Conservation (phyloP, 2,329 filamentous ascomycete species). For the Colletotrichum sp. region DNA sequence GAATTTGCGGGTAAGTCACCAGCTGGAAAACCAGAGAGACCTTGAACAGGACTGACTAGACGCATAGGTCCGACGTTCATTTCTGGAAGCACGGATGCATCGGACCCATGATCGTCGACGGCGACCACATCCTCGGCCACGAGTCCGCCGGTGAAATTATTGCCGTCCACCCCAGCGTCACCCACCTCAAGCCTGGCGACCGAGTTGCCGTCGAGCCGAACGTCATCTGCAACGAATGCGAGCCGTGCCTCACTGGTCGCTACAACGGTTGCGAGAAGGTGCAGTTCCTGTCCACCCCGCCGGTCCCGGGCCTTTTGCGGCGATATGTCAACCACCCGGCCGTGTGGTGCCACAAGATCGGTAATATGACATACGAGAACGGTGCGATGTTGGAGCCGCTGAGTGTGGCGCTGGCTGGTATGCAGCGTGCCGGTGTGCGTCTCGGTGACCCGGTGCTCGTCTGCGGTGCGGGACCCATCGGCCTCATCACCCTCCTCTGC, state of each 20-base stretch:
- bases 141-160: constrained; percentile 88
- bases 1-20: constrained; percentile 81
- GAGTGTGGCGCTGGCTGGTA: constrained; percentile 84
- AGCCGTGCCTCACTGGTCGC: constrained; percentile 87
- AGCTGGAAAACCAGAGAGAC: neutral
- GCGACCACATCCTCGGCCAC: constrained; percentile 91
- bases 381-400: constrained; percentile 91
- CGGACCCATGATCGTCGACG: constrained; percentile 91
- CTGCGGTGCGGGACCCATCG: constrained; percentile 93
- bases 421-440: constrained; percentile 80
- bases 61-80: constrained; percentile 82
- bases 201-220: constrained; percentile 94
- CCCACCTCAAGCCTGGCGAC: constrained; percentile 79
- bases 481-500: constrained; percentile 86
- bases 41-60: constrained; percentile 17
- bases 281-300: constrained; percentile 88
- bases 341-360: constrained; percentile 95
- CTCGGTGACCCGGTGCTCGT: constrained; percentile 89
- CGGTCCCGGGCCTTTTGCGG: constrained; percentile 83
- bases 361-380: constrained; percentile 88
- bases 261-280: constrained; percentile 95
- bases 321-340: constrained; percentile 96
- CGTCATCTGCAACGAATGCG: constrained; percentile 88
- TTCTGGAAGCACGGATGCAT: constrained; percentile 98
- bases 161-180: constrained; percentile 82